phyloP scores from a whole-genome alignment of 805 yeast species.

The Lipomyces sp. region DNA sequence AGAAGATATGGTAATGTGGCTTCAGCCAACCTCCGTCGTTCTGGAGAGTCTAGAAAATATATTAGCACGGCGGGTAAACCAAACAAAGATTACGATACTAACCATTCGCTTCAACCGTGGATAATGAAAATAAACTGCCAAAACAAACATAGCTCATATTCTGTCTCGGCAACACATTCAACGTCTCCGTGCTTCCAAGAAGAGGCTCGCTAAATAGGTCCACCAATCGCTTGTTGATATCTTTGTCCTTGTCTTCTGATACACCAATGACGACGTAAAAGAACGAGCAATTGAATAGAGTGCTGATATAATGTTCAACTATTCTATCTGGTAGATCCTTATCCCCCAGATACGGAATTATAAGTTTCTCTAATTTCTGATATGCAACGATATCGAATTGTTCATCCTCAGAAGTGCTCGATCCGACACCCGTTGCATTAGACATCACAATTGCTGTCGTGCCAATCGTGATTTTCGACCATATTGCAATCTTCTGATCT shows the following conservation, averaged over 20 bases:
- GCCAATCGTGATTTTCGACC: conserved; percentile 45
- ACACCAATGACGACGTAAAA: conserved; percentile 57
- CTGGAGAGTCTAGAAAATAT: conserved; percentile 13
- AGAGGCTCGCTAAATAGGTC: conserved; percentile 53
- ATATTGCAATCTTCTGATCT: conserved; percentile 32
- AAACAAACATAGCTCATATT: conserved; percentile 62
- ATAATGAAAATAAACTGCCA: conserved; percentile 54
- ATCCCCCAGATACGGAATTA: conserved; percentile 51
- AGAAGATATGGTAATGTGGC: conserved; percentile 55
- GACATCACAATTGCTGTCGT: conserved; percentile 39
- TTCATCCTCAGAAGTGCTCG: conserved; percentile 49
- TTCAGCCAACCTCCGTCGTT: conserved; percentile 37
- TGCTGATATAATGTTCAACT: conserved; percentile 52
- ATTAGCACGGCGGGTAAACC: neutral
- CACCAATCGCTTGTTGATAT: conserved; percentile 50
- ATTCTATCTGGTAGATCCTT: conserved; percentile 43
- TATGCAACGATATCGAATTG: conserved; percentile 55
- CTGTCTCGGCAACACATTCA: conserved; percentile 52
- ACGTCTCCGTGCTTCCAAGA: conserved; percentile 67
- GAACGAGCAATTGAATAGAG: conserved; percentile 62
- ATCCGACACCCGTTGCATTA: conserved; percentile 41
- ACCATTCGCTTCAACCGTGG: conserved; percentile 40
- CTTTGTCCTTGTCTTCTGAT: conserved; percentile 42
- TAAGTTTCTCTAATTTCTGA: conserved; percentile 47
- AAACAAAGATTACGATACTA: conserved; percentile 23